Evolutionary conservation across 495 filamentous ascomycete genomes (phyloP), one percentile per base, ranked within the genome.

Genomic region (Talaromyces stipitatus): DNA sequence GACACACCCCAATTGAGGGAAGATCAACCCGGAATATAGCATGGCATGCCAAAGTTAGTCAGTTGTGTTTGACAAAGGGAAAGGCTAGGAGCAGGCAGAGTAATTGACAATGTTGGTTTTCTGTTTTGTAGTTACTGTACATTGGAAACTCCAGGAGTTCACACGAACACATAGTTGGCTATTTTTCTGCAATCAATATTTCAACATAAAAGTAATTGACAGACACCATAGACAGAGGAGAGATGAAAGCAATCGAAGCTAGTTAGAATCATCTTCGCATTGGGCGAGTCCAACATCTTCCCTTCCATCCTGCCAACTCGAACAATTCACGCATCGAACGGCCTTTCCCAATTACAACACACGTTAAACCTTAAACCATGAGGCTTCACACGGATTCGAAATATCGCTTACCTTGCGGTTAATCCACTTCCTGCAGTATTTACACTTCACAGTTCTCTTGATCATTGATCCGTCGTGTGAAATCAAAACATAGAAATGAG

Each of bases 271-370:
- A 20, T 41, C 36, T 41, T 41, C 36, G 18, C 36, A 41, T 16
- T 41, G 36, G n/a, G 36, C 16, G n/a, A 30, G 23, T 52, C 27
- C 16, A 52, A 52, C 20, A 27, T 88, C 84, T 65, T 90, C 87
- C 60, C 86, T 75, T n/a, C 86, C 87, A 71, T 90, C 87, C 61
- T 83, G 81, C 87, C 87, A 90, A 58, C 83, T 88, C 4, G 85
- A 88, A 64, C 87, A 90, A 59, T 89, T 85, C 16, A 85, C 64
- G 66, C 87, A 90, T 1, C 86, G 77, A 48, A 69, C 63, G 16
- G 84, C 82, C 84, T 88, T 12, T 27, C 9, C 50, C 58, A 6
- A 12, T 28, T 32, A 0, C 18, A 3, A 27, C 26, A 14, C 29
- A 5, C 11, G n/a, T n/a, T 24, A 28, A 47, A 24, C 4, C 28